Percentiles rank a stretch among this genome's conserved stretches.
phyloP scores from a whole-genome alignment of 1,284 basidiomycete genomes.

The Pseudozyma hubeiensis region DNA sequence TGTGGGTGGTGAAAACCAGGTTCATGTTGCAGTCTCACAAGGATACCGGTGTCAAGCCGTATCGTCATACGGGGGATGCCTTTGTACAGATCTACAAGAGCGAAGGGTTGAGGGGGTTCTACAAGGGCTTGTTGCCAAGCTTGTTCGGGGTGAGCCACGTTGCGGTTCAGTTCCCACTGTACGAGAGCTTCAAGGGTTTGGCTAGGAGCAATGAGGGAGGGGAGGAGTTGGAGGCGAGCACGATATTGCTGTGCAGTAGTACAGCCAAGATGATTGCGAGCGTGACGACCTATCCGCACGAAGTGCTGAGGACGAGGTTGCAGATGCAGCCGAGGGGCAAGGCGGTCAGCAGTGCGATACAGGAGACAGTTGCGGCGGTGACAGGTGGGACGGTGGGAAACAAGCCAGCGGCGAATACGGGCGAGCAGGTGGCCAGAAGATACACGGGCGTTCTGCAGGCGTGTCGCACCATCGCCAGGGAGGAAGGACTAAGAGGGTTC shows the following conservation, averaged over 20 bases:
- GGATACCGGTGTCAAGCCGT: conserved; percentile 34
- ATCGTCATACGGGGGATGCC: conserved; percentile 64
- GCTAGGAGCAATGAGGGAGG: conserved; percentile 29
- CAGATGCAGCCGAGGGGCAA: conserved; percentile 61
- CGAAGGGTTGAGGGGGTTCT: conserved; percentile 64
- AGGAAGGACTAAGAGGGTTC: conserved; percentile 64
- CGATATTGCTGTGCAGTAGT: conserved; percentile 62
- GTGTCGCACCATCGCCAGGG: conserved; percentile 38
- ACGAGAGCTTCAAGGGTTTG: conserved; percentile 62
- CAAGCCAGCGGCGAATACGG: background rate
- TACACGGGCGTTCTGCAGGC: conserved; percentile 61
- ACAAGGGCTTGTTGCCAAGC: conserved; percentile 62
- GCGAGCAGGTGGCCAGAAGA: conserved; percentile 4
- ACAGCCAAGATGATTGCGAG: conserved; percentile 67
- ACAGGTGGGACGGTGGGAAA: conserved; percentile 12
- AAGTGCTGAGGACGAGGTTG: conserved; percentile 64
- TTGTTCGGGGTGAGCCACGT: conserved; percentile 66
- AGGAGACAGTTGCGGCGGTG: background rate
- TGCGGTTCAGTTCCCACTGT: conserved; percentile 67
- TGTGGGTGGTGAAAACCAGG: conserved; percentile 68
- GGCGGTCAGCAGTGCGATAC: background rate
- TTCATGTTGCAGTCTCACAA: conserved; percentile 58
- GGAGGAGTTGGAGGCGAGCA: conserved; percentile 36
- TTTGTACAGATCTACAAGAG: conserved; percentile 59
- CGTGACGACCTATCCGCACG: conserved; percentile 67